Percentiles rank a stretch among this genome's conserved stretches.
phyloP scores from a whole-genome alignment of 345 rosid genomes.

The Anacardium occidentale region DNA sequence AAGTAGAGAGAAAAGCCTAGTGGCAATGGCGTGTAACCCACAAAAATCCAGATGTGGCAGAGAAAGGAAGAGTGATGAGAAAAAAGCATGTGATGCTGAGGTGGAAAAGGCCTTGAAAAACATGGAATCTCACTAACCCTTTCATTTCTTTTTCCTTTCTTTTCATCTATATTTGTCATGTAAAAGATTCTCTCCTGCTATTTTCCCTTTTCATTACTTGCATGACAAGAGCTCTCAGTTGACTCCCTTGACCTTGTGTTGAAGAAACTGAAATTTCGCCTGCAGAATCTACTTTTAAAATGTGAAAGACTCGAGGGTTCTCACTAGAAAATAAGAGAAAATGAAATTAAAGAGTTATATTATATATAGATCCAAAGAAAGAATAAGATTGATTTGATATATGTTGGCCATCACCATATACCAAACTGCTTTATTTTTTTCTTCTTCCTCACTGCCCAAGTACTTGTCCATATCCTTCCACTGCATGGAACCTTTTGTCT shows the following conservation, averaged over 20 bases:
- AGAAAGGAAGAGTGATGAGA: too few relatives aligned
- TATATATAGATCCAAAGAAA: not conserved
- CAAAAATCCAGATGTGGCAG: conserved; percentile 18
- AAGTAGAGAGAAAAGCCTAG: conserved; percentile 21
- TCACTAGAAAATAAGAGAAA: not conserved
- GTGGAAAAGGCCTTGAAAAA: conserved; percentile 12
- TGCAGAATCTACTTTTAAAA: not conserved
- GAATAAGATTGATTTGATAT: not conserved
- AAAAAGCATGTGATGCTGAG: conserved; percentile 31
- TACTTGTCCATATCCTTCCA: not conserved
- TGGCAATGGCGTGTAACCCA: conserved; percentile 34
- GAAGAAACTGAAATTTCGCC: not conserved
- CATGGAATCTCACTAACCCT: not conserved
- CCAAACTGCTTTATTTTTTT: not conserved
- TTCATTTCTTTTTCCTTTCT: not conserved
- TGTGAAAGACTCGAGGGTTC: not conserved
- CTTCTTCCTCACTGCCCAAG: not conserved
- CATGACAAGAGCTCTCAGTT: not conserved
- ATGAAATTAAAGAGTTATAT: not conserved
- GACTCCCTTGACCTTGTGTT: too few relatives aligned
- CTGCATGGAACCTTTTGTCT: not conserved
- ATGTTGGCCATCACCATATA: not conserved
- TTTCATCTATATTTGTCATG: not conserved
- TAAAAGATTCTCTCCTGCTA: not conserved
- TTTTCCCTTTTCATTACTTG: too few relatives aligned